phyloP scores from a whole-genome alignment of 2,329 filamentous ascomycete genomes.

The Chaetothyriales sp. region DNA sequence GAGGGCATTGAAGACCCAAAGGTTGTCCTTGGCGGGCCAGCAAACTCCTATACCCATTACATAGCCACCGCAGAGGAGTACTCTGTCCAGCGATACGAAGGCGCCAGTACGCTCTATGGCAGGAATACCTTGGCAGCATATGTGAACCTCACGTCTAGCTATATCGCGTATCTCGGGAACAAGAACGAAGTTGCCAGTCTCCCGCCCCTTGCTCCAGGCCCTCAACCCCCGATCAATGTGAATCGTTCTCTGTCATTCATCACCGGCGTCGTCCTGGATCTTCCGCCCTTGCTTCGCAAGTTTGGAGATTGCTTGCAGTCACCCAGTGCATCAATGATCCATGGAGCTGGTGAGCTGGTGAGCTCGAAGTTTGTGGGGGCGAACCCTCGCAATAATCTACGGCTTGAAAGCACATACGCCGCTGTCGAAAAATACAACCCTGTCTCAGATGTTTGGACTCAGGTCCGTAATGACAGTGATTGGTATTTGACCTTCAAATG shows the following conservation, averaged over 20 bases:
- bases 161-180: slow-evolving; percentile 51
- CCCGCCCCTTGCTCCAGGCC: slow-evolving; percentile 38
- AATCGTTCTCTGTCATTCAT: slow-evolving; percentile 68
- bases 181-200: slow-evolving; percentile 24
- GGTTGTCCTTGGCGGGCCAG: slow-evolving; percentile 78
- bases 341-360: slow-evolving; percentile 48
- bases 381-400: slow-evolving; percentile 79
- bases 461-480: slow-evolving; percentile 59
- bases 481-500: slow-evolving; percentile 76
- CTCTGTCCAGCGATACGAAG: slow-evolving; percentile 76
- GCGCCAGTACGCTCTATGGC: slow-evolving; percentile 82
- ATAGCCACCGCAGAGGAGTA: slow-evolving; percentile 71
- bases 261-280: slow-evolving; percentile 62
- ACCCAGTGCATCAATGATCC: slow-evolving; percentile 40
- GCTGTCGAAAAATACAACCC: slow-evolving; percentile 52
- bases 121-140: slow-evolving; percentile 71
- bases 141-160: slow-evolving; percentile 68
- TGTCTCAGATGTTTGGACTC: slow-evolving; percentile 43
- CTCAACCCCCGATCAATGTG: slow-evolving; percentile 63
- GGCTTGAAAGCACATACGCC: slow-evolving; percentile 62
- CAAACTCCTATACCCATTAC: slow-evolving; percentile 83
- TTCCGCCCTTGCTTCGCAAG: slow-evolving; percentile 46
- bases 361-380: slow-evolving; percentile 65
- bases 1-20: slow-evolving; percentile 43
- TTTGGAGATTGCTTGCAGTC: slow-evolving; percentile 56